phyloP scores from a whole-genome alignment of 768 basidiomycete species.

The Clitopilus hobsonii region DNA sequence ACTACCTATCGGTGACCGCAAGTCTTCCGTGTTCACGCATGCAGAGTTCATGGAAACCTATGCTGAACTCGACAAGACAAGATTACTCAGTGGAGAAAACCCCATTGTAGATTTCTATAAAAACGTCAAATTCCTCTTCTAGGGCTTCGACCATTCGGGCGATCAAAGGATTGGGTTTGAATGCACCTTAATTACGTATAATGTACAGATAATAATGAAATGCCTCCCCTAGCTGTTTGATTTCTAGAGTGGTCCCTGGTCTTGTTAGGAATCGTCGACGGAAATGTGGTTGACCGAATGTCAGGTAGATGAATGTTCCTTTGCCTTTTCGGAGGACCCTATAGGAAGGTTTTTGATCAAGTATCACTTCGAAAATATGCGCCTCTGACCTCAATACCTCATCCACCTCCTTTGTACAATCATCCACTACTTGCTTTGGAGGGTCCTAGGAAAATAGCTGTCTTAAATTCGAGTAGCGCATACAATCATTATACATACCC shows the following conservation, averaged over 20 bases:
- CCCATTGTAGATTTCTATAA: conserved; percentile 87
- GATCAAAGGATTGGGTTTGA: not conserved
- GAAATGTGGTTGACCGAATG: conserved; percentile 90
- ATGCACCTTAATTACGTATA: conserved; percentile 1
- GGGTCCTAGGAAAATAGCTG: conserved; percentile 50
- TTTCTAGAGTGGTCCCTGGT: conserved; percentile 55
- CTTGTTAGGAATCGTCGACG: conserved; percentile 61
- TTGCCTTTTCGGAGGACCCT: conserved; percentile 60
- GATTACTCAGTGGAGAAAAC: conserved; percentile 77
- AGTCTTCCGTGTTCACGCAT: conserved; percentile 82
- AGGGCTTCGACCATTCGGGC: conserved; percentile 8
- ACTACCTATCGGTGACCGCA: conserved; percentile 74
- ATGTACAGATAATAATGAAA: conserved; percentile 76
- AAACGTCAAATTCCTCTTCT: conserved; percentile 93
- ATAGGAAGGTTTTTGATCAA: not conserved
- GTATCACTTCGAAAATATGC: not conserved
- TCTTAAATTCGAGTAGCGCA: not conserved
- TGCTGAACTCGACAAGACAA: conserved; percentile 68
- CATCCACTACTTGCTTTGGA: conserved; percentile 59
- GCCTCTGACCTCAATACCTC: conserved; percentile 61
- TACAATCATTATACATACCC: conserved; percentile 38
- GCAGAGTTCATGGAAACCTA: conserved; percentile 86
- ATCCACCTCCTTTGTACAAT: conserved; percentile 73
- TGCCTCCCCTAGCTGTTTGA: conserved; percentile 68
- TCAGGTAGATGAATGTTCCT: conserved; percentile 73